Base-by-base conservation (phyloP, 441 rosid species). In the Euphorbia schlechtendalii region DNA sequence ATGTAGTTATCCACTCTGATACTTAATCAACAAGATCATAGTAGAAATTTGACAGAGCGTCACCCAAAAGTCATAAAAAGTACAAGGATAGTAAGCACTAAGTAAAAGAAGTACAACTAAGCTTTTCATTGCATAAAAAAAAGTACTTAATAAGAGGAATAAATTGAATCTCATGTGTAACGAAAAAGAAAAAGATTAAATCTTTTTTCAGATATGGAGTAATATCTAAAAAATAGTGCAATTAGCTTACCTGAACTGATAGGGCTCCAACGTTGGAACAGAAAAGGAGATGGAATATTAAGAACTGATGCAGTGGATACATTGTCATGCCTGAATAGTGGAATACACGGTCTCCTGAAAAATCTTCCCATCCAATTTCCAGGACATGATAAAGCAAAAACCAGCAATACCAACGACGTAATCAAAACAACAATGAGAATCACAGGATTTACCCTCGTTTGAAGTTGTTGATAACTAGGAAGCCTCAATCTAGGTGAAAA, bases 231-330 rank as follows among this genome's bases (percentile, higher is more conserved):
- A 40, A 38, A n/a, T n/a, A 41, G 45, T 22, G 30, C 5, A 55
- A 27, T 65, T 3, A 69, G 53, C 77, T 67, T 73, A 87, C 99
- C 96, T 59, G 86, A 67, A 63, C 41, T 91, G 71, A 89, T 84
- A 63, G 96, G 98, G 79, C 94, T 89, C 96, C 99, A 94, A 48
- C 88, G 83, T 66, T 80, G 90, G 68, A 90, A 84, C 53, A 86
- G 78, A 73, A 91, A 89, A 61, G 96, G 92, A 71, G 93, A 81
- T 13, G 90, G 84, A 53, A 91, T 81, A 71, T 74, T 87, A 56
- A 89, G 96, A 68, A 80, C 93, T 34, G 98, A 83, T 9, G 90
- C 30, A 43, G 84, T 55, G 28, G 95, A 78, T 63, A 85, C 71
- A 73, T 77, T 82, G 71, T 77, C 87, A 78, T 80, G 82, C 78